Conservation (phyloP, 2,329 filamentous ascomycete genomes). For the Saccharata proteae region DNA sequence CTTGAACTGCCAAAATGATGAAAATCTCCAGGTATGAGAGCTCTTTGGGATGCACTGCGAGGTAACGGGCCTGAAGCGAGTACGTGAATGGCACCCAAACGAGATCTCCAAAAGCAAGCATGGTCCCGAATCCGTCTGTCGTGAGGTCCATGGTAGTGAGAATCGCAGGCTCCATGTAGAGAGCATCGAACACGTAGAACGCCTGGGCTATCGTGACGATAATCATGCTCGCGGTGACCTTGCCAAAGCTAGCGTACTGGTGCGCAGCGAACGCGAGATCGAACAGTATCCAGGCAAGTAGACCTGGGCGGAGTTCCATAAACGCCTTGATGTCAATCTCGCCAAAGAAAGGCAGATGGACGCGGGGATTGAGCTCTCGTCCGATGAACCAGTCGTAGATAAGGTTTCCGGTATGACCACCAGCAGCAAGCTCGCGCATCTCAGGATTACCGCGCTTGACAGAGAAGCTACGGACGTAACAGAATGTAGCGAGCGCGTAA, state of each 20-base stretch:
- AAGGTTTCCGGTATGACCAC: conserved; percentile 71
- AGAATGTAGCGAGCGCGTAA: conserved; percentile 59
- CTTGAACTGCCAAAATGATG: conserved; percentile 54
- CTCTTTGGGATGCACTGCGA: conserved; percentile 68
- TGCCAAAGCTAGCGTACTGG: conserved; percentile 77
- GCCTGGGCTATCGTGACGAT: conserved; percentile 67
- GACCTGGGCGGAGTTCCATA: conserved; percentile 80
- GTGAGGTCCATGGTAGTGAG: conserved; percentile 92
- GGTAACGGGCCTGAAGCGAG: conserved; percentile 71
- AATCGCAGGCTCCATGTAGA: conserved; percentile 79
- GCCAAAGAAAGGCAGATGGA: conserved; percentile 66
- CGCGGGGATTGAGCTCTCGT: conserved; percentile 82
- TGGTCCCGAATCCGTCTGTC: conserved; percentile 86
- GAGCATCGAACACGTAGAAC: conserved; percentile 72
- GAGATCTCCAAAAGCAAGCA: conserved; percentile 86
- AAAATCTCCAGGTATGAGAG: conserved; percentile 57
- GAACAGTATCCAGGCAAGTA: conserved; percentile 79
- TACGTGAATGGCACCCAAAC: conserved; percentile 91
- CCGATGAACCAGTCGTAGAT: conserved; percentile 97
- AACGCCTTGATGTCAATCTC: conserved; percentile 85
- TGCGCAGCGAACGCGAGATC: conserved; percentile 76
- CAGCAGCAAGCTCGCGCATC: conserved; percentile 65
- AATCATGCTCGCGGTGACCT: conserved; percentile 73
- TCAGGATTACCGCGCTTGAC: conserved; percentile 64
- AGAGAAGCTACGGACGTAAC: conserved; percentile 72